A percentile compares a stretch with the other conserved stretches of the same genome.
Conservation (phyloP, 2,329 filamentous ascomycete species). For the Teratosphaeriaceae sp. region DNA sequence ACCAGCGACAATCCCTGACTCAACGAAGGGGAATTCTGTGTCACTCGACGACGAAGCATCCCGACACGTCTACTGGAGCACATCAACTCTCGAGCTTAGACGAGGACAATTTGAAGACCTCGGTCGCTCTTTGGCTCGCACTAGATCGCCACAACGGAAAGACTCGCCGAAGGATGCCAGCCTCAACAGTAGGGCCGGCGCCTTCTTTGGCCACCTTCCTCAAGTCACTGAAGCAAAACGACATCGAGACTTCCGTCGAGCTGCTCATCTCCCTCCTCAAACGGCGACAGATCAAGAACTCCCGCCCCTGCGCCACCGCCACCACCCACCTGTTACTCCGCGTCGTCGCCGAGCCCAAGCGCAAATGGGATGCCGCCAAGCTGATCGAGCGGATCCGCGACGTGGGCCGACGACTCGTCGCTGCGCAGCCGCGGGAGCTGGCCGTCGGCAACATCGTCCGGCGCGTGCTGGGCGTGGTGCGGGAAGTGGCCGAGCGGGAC, state of each 20-base stretch:
- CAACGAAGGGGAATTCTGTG: too few relatives aligned
- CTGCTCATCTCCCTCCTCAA: slow-evolving; percentile 80
- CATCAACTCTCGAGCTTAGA: too few relatives aligned
- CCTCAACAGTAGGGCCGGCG: slow-evolving; percentile 51
- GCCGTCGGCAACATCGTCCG: slow-evolving; percentile 92
- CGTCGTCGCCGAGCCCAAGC: slow-evolving; percentile 69
- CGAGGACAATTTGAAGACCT: neutral
- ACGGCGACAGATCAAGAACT: slow-evolving; percentile 79
- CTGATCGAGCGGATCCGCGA: slow-evolving; percentile 74
- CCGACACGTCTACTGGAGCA: too few relatives aligned
- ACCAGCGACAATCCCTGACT: too few relatives aligned
- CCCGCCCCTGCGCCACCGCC: slow-evolving; percentile 82
- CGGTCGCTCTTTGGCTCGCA: neutral
- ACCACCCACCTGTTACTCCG: slow-evolving; percentile 84
- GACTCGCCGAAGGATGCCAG: slow-evolving; percentile 45
- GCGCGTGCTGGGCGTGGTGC: slow-evolving; percentile 80
- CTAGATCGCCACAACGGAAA: neutral
- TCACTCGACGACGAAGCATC: too few relatives aligned
- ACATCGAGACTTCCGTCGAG: slow-evolving; percentile 77
- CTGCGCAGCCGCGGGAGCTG: slow-evolving; percentile 83
- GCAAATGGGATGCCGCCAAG: slow-evolving; percentile 68
- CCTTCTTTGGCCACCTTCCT: slow-evolving; percentile 73
- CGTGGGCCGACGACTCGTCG: slow-evolving; percentile 69
- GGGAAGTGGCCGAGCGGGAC: slow-evolving; percentile 82
- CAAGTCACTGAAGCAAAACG: slow-evolving; percentile 66